phyloP scores from a whole-genome alignment of 2,329 filamentous ascomycete genomes.

The Tolypocladium guangdongense region DNA sequence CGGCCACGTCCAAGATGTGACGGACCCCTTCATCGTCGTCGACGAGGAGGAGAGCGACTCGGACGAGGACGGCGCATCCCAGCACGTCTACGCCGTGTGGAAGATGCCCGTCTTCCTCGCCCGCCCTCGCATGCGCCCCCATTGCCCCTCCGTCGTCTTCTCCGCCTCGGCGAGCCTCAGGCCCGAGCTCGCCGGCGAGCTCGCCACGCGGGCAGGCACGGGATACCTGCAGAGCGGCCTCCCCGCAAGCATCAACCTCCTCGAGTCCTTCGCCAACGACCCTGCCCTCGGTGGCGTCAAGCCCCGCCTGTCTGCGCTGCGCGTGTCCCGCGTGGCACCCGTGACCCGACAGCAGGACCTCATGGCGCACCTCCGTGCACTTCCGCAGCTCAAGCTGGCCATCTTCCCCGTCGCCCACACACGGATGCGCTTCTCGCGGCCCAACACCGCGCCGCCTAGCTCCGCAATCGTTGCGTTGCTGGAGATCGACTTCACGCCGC shows the following conservation, averaged over 20 bases:
- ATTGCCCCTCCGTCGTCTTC: constrained; percentile 57
- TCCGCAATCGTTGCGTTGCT: constrained; percentile 57
- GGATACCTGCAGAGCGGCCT: constrained; percentile 61
- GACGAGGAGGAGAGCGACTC: constrained; percentile 24
- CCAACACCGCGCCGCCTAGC: constrained; percentile 46
- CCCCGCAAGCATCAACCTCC: constrained; percentile 63
- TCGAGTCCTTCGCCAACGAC: constrained; percentile 61
- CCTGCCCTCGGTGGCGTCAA: constrained; percentile 48
- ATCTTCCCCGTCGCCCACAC: constrained; percentile 62
- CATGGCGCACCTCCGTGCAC: constrained; percentile 52
- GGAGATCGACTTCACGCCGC: constrained; percentile 63
- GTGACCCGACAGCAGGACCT: constrained; percentile 50
- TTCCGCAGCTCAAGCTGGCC: constrained; percentile 50
- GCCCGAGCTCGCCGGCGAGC: constrained; percentile 26
- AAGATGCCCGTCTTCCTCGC: constrained; percentile 46
- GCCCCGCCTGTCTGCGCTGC: constrained; percentile 60
- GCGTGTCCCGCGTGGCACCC: constrained; percentile 65
- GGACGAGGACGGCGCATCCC: constrained; percentile 12
- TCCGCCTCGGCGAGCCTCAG: constrained; percentile 49
- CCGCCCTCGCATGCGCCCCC: constrained; percentile 53
- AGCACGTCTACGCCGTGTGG: constrained; percentile 46
- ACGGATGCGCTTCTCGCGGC: constrained; percentile 59
- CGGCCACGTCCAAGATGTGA: constrained; percentile 36
- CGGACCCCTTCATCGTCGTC: constrained; percentile 39
- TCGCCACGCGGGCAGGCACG: constrained; percentile 21